Evolutionary conservation across 1,284 basidiomycete species (phyloP).

Genomic region (Puccinia hordei): DNA sequence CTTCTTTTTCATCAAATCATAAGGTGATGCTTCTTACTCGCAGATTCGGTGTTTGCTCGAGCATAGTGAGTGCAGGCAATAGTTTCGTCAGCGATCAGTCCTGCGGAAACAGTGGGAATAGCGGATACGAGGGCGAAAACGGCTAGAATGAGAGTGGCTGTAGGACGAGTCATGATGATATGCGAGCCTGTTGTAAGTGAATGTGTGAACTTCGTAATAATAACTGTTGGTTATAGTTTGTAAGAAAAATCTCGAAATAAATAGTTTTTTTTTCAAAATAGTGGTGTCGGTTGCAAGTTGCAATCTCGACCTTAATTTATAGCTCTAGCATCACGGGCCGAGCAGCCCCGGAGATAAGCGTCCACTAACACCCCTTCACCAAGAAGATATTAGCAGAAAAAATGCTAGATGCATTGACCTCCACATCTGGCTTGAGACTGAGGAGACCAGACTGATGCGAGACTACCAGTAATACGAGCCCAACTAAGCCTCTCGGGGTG

Average conservation of each 20-base stretch:
- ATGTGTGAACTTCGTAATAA: background rate
- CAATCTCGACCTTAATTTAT: background rate
- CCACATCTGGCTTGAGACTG: conserved; percentile 18
- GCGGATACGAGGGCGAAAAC: background rate
- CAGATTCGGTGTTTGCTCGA: conserved; percentile 19
- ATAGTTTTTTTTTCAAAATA: background rate
- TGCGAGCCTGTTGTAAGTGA: background rate
- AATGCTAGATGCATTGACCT: background rate
- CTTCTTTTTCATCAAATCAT: too few relatives aligned
- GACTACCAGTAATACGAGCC: background rate
- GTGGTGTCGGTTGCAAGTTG: background rate
- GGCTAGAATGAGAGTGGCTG: background rate
- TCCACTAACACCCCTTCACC: too few relatives aligned
- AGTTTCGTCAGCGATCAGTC: background rate
- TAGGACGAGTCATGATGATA: conserved; percentile 7
- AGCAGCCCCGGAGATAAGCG: background rate
- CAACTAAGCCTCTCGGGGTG: background rate
- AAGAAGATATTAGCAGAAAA: background rate
- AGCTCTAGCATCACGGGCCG: background rate
- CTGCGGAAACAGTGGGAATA: background rate
- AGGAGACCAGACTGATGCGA: background rate
- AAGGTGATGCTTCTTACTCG: background rate
- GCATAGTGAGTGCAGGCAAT: conserved; percentile 25
- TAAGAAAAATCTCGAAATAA: too few relatives aligned
- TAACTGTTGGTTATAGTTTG: conserved; percentile 1